Evolutionary conservation across 495 filamentous ascomycete species (phyloP).

Genomic region (Thozetella sp.): DNA sequence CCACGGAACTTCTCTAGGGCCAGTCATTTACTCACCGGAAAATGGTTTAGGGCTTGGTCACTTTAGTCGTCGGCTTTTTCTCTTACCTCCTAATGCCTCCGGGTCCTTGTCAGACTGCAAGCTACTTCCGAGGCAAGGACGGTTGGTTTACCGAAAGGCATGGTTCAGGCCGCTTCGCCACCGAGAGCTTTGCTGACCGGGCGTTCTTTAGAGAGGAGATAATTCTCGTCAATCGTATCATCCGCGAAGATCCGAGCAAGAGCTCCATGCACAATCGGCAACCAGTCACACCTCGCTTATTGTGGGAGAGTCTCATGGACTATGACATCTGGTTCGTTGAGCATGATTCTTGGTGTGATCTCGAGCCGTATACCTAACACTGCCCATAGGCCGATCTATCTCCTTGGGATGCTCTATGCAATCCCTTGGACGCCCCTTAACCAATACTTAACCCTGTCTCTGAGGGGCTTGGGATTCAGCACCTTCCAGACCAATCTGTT

Average conservation of each 20-base stretch:
- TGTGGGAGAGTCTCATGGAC: conserved; percentile 67
- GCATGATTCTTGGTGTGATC: background rate
- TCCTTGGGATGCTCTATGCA: conserved; percentile 63
- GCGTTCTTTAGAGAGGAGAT: conserved; percentile 59
- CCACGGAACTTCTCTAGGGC: too few relatives aligned
- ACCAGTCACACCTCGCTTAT: conserved; percentile 59
- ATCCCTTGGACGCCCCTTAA: conserved; percentile 59
- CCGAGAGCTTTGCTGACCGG: too few relatives aligned
- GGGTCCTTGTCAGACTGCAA: conserved; percentile 70
- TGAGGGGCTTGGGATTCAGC: conserved; percentile 64
- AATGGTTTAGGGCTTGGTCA: conserved; percentile 50
- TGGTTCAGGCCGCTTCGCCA: conserved; percentile 4
- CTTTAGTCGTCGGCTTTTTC: conserved; percentile 63
- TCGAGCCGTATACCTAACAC: background rate
- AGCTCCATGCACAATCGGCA: conserved; percentile 63
- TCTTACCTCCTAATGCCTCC: conserved; percentile 71
- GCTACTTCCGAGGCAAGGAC: conserved; percentile 67
- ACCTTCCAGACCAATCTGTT: conserved; percentile 67
- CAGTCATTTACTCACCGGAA: too few relatives aligned
- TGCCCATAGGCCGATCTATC: conserved; percentile 57
- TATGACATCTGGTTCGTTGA: conserved; percentile 66
- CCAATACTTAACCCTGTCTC: conserved; percentile 66
- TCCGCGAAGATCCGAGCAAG: conserved; percentile 73
- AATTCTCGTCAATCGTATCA: conserved; percentile 73
- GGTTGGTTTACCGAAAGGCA: conserved; percentile 70